These are phyloP conservation scores for Phaeolepiota aurea DNA, from an alignment of 768 basidiomycete genomes.

Conservation along the genomic window DNA sequence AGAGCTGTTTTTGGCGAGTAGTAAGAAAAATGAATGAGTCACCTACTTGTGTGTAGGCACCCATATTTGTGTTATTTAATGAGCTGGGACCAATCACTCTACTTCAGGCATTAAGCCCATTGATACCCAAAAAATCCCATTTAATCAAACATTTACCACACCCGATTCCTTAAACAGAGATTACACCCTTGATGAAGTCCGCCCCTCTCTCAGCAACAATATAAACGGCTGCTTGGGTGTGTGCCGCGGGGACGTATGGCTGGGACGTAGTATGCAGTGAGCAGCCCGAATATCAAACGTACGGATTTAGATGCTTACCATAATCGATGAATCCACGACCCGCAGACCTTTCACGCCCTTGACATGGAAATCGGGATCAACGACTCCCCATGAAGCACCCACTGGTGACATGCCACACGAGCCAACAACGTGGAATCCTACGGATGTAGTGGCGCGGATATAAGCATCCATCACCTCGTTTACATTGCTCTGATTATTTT, in stretches of 20 bases:
- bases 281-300: no score
- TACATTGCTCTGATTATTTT: not conserved
- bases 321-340: not conserved
- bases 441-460: not conserved
- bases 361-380: not conserved
- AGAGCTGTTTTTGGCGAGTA: no score
- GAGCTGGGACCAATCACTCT: no score
- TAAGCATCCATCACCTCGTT: not conserved
- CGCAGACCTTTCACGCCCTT: not conserved
- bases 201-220: not conserved
- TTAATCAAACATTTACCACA: no score
- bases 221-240: not conserved
- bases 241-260: not conserved
- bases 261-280: no score
- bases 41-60: no score
- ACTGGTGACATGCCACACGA: slow-evolving; percentile 8
- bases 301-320: no score
- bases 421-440: not conserved
- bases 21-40: no score
- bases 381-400: not conserved
- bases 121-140: no score
- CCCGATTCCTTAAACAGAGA: no score
- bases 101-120: no score
- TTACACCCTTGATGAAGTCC: not conserved
- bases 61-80: no score